A percentile compares a stretch with the other conserved stretches of the same genome.
These are phyloP conservation scores for Chrysoporthe deuterocubensis DNA, from an alignment of 2,329 filamentous ascomycete species.

Conservation along the genomic window DNA sequence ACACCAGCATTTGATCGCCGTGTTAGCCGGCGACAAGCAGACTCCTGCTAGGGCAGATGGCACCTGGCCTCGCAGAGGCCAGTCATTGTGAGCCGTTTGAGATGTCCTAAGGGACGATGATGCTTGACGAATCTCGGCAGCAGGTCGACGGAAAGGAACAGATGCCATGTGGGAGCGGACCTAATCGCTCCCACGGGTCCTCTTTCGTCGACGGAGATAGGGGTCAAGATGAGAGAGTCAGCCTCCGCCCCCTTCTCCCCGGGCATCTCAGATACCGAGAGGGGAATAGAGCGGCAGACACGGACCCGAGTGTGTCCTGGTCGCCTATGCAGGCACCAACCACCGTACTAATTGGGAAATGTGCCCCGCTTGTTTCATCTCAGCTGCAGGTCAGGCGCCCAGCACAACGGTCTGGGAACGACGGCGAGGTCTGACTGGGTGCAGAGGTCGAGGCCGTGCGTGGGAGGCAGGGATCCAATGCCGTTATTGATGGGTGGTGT, in stretches of 20 bases:
- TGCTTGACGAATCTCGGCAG: conserved; percentile 4
- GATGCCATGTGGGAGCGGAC: conserved; percentile 24
- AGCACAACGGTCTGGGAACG: conserved; percentile 22
- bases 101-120: neutral
- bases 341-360: conserved; percentile 18
- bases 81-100: neutral
- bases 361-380: conserved; percentile 26
- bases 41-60: neutral
- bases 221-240: conserved; percentile 9
- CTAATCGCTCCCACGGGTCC: conserved; percentile 25
- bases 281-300: neutral
- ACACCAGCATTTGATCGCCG: conserved; percentile 10
- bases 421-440: conserved; percentile 7
- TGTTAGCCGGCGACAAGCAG: neutral
- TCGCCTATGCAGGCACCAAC: neutral
- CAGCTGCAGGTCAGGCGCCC: conserved; percentile 26
- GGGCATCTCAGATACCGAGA: too few relatives aligned
- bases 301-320: neutral
- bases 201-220: conserved; percentile 1
- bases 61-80: neutral
- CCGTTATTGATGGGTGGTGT: neutral
- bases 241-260: neutral
- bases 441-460: conserved; percentile 2
- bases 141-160: conserved; percentile 16
- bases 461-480: conserved; percentile 9